These are phyloP conservation scores for Paragyromitra xinjiangensis DNA, from an alignment of 495 filamentous ascomycete genomes.

Conservation along the genomic window DNA sequence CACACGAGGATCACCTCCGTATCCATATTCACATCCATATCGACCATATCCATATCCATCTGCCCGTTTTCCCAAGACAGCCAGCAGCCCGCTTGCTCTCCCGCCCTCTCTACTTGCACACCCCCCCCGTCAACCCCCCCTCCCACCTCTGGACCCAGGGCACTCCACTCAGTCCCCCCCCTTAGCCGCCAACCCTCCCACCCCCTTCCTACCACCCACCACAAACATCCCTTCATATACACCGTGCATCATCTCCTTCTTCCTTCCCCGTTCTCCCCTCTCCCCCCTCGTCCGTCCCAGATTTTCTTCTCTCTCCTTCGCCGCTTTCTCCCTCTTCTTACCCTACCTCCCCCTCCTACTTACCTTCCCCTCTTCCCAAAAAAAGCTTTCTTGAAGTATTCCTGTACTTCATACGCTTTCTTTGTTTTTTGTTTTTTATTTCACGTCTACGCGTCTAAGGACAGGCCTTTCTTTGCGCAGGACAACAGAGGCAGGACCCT, in stretches of 20 bases:
- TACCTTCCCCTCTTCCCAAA: slow-evolving; percentile 55
- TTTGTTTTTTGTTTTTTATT: slow-evolving; percentile 59
- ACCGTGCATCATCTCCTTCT: slow-evolving; percentile 58
- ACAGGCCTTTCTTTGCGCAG: slow-evolving; percentile 59
- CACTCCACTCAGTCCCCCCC: slow-evolving; percentile 50
- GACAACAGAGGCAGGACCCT: slow-evolving; percentile 59
- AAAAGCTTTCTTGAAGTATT: slow-evolving; percentile 58
- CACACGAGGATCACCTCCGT: slow-evolving; percentile 29
- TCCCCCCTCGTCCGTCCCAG: slow-evolving; percentile 53
- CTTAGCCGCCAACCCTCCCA: slow-evolving; percentile 54
- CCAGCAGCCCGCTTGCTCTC: slow-evolving; percentile 50
- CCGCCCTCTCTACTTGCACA: slow-evolving; percentile 47
- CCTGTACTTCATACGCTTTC: slow-evolving; percentile 57
- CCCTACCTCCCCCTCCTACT: slow-evolving; percentile 52
- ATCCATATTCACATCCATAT: slow-evolving; percentile 39
- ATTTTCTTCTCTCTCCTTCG: slow-evolving; percentile 57
- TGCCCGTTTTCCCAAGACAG: slow-evolving; percentile 53
- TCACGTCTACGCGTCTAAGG: slow-evolving; percentile 58
- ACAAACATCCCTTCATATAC: slow-evolving; percentile 57
- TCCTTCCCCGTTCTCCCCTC: slow-evolving; percentile 50
- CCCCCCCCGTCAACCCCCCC: slow-evolving; percentile 33
- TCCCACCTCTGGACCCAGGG: slow-evolving; percentile 34
- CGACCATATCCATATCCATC: slow-evolving; percentile 48
- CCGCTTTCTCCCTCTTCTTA: slow-evolving; percentile 52
- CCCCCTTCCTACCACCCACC: slow-evolving; percentile 44